phyloP scores from a whole-genome alignment of 1,284 basidiomycete species.

The Boletellus sp. region DNA sequence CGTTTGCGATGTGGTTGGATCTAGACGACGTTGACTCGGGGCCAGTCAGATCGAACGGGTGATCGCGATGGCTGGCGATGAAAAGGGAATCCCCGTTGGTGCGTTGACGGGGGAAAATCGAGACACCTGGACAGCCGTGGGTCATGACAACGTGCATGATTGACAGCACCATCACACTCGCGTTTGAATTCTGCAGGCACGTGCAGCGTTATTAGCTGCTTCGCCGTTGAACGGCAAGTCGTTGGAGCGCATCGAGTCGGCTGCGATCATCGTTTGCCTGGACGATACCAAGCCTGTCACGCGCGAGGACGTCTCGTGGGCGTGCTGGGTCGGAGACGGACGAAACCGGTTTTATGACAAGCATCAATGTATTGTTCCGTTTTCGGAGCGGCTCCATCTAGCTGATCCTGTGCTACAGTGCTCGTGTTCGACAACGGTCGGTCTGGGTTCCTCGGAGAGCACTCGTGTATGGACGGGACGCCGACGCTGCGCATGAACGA shows the following conservation, averaged over 20 bases:
- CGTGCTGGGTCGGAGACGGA: constrained; percentile 89
- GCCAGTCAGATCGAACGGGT: constrained; percentile 78
- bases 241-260: constrained; percentile 83
- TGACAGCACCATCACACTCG: background rate
- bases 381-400: background rate
- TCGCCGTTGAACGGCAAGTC: constrained; percentile 64
- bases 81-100: constrained; percentile 67
- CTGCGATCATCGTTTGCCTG: constrained; percentile 84
- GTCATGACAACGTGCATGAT: constrained; percentile 16
- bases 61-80: constrained; percentile 62
- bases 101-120: constrained; percentile 87
- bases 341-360: constrained; percentile 97
- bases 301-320: constrained; percentile 81
- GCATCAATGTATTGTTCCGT: constrained; percentile 67
- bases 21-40: constrained; percentile 6
- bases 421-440: constrained; percentile 93
- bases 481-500: constrained; percentile 95
- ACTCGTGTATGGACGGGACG: constrained; percentile 95
- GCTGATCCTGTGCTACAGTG: constrained; percentile 45
- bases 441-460: constrained; percentile 87
- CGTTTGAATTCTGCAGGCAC: constrained; percentile 41
- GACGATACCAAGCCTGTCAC: constrained; percentile 81
- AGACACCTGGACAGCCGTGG: constrained; percentile 84
- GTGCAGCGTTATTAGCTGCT: constrained; percentile 63
- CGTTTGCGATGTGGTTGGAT: constrained; percentile 11